Evolutionary conservation across 2,329 filamentous ascomycete genomes (phyloP), one percentile per base, ranked within the genome.

Genomic region (Aaosphaeria pasadenensis): DNA sequence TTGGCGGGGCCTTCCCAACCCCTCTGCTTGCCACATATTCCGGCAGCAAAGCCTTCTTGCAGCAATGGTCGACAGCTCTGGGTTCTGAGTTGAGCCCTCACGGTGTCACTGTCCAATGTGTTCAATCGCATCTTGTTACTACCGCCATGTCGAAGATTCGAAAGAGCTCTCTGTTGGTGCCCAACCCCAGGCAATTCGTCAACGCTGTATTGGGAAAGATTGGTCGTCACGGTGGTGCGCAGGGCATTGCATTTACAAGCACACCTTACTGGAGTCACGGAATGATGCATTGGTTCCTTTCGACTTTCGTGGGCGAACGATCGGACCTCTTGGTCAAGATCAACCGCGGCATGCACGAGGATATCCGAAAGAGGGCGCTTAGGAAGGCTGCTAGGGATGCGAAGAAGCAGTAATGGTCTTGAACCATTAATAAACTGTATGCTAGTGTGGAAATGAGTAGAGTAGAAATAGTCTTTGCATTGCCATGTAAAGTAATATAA

Each of bases 61-160:
- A 97, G 74, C 87, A 95, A 66, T 99, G 94, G 94, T 96, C 88
- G 57, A 87, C 85, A 5, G 85, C 94, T 7, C 81, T 99, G 11
- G 88, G 87, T 1, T 82, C 86, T 11, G 94, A 99, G 73, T 81
- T 99, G 30, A 83, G 87, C 54, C 83, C 86, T 1, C 80, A 88
- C 60, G 88, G 89, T 48, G 84, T 99, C 38, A 86, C 90, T 55
- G 91, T 96, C n/a, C 86, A 97, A 71, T 83, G 97, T 43, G 86
- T 95, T 30, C 82, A 97, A 59, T 91, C 88, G 60, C 95, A 99
- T 71, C 83, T 99, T 42, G 89, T 99, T 62, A 95, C 91, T 4
- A 92, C 89, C 1, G 90, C 92, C 64, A 99, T 99, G 94, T 92
- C 88, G 74, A 99, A 99, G 80, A 84, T 99, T 60, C 87, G 89